Evolutionary conservation across 768 basidiomycete genomes (phyloP).

Genomic region (Leccinum boreale): DNA sequence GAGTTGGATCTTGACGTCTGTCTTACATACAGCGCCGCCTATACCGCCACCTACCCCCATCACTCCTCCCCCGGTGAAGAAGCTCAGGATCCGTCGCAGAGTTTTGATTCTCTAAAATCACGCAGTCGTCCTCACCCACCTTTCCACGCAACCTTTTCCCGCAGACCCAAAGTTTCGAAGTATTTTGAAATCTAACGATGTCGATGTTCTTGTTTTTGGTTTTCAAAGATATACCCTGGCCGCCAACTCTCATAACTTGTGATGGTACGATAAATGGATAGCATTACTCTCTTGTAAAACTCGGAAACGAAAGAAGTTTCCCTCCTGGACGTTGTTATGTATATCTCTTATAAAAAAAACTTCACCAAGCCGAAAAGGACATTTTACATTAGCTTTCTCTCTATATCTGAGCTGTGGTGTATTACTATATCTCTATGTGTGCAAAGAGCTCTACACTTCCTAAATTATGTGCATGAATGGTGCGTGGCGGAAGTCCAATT

Average conservation of each 20-base stretch:
- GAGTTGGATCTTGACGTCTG: not conserved
- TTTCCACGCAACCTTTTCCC: not conserved
- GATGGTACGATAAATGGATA: conserved; percentile 19
- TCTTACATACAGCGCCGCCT: conserved; percentile 6
- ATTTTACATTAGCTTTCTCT: not conserved
- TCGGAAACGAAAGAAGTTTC: not conserved
- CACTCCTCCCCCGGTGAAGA: conserved; percentile 22
- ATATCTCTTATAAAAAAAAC: not conserved
- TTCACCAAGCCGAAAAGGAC: not conserved
- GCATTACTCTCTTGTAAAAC: conserved; percentile 8
- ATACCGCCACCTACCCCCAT: conserved; percentile 5
- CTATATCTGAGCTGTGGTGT: not conserved
- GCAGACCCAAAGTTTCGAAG: not conserved
- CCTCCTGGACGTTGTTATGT: conserved; percentile 11
- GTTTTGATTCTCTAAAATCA: conserved; percentile 25
- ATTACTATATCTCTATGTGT: not conserved
- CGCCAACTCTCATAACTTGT: conserved; percentile 1
- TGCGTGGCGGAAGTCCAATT: not conserved
- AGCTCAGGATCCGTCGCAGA: conserved; percentile 31
- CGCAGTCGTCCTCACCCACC: not conserved
- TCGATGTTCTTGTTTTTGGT: conserved; percentile 8
- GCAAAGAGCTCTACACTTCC: not conserved
- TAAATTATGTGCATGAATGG: conserved; percentile 8
- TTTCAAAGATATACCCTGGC: conserved; percentile 8
- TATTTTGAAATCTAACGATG: conserved; percentile 1